phyloP scores from a whole-genome alignment of 495 filamentous ascomycete species.

The Rusavskia elegans region DNA sequence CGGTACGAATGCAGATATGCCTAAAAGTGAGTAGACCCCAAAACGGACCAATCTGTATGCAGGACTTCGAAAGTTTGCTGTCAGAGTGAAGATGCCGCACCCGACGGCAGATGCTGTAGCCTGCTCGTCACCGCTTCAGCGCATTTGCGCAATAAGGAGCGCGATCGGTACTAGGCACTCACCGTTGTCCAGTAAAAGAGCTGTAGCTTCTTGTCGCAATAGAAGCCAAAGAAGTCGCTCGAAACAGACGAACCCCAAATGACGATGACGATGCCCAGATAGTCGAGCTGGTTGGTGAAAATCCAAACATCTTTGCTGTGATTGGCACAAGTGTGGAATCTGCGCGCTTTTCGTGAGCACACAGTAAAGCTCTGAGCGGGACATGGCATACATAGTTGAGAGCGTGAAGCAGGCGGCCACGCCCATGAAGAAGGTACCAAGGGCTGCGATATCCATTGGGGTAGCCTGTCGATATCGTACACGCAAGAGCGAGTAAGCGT shows the following conservation, averaged over 20 bases:
- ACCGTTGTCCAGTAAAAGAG: slow-evolving; percentile 21
- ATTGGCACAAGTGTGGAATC: slow-evolving; percentile 13
- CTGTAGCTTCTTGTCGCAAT: slow-evolving; percentile 17
- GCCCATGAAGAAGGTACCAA: slow-evolving; percentile 27
- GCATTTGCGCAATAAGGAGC: neutral
- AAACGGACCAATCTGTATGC: slow-evolving; percentile 18
- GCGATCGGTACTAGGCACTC: slow-evolving; percentile 2
- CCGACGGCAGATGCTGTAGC: slow-evolving; percentile 2
- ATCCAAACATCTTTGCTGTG: slow-evolving; percentile 23
- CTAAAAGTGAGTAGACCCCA: slow-evolving; percentile 23
- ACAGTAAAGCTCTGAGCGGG: neutral
- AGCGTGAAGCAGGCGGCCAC: slow-evolving; percentile 33
- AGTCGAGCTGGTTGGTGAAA: slow-evolving; percentile 28
- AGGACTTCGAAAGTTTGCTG: slow-evolving; percentile 20
- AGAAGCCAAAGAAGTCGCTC: slow-evolving; percentile 32
- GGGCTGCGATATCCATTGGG: slow-evolving; percentile 21
- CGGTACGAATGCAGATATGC: slow-evolving; percentile 24
- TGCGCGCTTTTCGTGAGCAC: neutral
- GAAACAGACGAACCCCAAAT: slow-evolving; percentile 35
- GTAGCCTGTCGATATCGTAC: slow-evolving; percentile 18
- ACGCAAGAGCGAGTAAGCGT: slow-evolving; percentile 19
- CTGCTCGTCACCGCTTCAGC: slow-evolving; percentile 10
- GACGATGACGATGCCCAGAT: slow-evolving; percentile 33
- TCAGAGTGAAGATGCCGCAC: slow-evolving; percentile 22
- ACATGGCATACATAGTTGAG: slow-evolving; percentile 23